Evolutionary conservation across 768 basidiomycete genomes (phyloP).

Genomic region (Mrakia blollopis): DNA sequence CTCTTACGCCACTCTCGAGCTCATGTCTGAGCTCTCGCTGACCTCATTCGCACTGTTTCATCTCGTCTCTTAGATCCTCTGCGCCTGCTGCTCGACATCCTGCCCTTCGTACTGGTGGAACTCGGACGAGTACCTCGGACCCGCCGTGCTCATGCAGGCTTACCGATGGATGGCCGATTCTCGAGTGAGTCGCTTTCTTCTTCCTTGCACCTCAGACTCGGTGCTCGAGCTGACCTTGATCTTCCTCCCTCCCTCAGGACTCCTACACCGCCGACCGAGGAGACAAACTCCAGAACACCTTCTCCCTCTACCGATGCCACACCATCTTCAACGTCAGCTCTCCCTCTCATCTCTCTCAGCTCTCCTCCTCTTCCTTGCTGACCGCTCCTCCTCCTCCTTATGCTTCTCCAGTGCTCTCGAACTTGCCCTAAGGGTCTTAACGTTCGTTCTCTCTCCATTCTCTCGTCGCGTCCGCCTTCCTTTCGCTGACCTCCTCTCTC

Average conservation of each 20-base stretch:
- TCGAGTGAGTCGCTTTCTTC: slow-evolving; percentile 55
- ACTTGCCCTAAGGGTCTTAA: slow-evolving; percentile 98
- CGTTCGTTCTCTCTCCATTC: slow-evolving; percentile 30
- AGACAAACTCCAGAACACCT: slow-evolving; percentile 88
- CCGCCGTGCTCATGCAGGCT: slow-evolving; percentile 92
- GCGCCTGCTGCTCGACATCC: slow-evolving; percentile 94
- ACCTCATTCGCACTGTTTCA: not conserved
- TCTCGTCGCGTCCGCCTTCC: not conserved
- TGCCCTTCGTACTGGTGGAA: slow-evolving; percentile 99
- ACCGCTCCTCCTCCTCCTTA: slow-evolving; percentile 11
- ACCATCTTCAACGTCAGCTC: slow-evolving; percentile 48
- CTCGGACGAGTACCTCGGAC: slow-evolving; percentile 95
- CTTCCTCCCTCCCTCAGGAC: slow-evolving; percentile 53
- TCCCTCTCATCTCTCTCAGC: not conserved
- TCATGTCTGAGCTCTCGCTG: not conserved
- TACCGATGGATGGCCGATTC: slow-evolving; percentile 99
- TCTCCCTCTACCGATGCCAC: slow-evolving; percentile 96
- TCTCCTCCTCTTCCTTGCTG: not conserved
- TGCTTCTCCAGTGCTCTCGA: slow-evolving; percentile 56
- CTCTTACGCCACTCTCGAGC: not conserved
- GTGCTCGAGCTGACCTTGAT: not conserved
- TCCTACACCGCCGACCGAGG: slow-evolving; percentile 69
- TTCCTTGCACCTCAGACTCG: not conserved
- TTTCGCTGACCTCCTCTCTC: not conserved
- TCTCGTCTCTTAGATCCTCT: slow-evolving; percentile 49